Evolutionary conservation across 148 eudicot genomes (phyloP), one percentile per base, ranked within the genome.

Genomic region (Limonium bicolor): DNA sequence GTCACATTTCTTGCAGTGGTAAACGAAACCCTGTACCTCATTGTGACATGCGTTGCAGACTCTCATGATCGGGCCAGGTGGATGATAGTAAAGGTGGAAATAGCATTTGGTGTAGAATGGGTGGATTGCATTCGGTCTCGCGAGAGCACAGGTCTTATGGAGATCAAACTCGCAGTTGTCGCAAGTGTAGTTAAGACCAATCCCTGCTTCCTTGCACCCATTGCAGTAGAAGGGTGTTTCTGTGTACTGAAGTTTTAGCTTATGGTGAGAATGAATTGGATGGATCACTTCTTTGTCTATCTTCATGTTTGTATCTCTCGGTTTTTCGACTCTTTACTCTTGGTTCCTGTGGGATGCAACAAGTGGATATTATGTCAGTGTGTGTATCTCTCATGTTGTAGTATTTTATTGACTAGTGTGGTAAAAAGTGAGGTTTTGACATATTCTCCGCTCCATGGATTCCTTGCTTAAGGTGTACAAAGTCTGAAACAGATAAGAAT

Each of bases 31-130:
- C 20, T 44, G 30, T n/a, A 53, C 60, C 22, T 49, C 46, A 3
- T 53, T 45, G 33, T 48, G 48, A 36, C 67, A 65, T 0, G 57
- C 67, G 46, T 70, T 26, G 21, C 63, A 65, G 45, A 55, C 9
- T 25, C 68, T 58, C 32, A 27, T 12, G 27, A 21, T 50, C 2
- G 62, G 28, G 32, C 67, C 57, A 9, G 48, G 68, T 3, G 68
- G 66, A 6, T 10, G 15, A 13, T 51, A 27, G 33, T 35, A 41
- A 53, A 67, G 50, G 28, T 62, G 58, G 53, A 62, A 58, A 8
- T 51, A 56, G 30, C 62, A 71, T 43, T 62, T 71, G 27, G 31
- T 62, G 68, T 71, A 66, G 19, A 71, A 62, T 4, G 62, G 68
- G 17, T 65, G 62, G 35, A 31, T 46, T 52, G 62, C 44, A 48